Evolutionary conservation across 2,329 filamentous ascomycete genomes (phyloP), one percentile per base, ranked within the genome.

Genomic region (Alternaria sp.): DNA sequence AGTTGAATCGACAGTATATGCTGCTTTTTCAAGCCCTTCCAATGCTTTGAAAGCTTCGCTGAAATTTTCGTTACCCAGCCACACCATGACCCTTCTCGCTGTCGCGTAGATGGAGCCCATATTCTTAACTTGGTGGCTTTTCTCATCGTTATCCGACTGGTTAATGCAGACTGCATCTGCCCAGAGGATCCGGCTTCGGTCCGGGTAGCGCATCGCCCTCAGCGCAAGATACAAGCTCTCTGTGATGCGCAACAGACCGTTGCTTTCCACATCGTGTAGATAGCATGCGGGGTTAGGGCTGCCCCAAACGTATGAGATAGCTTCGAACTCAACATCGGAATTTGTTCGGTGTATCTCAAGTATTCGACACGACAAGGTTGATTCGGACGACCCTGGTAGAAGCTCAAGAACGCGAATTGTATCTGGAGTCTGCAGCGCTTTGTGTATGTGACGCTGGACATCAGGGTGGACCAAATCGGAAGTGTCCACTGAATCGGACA

Each of bases 231-330:
- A 9, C 7, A 37, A 9, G 33, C 4, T 37, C 15, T n/a, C 15
- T 0, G 33, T 37, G 33, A 37, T n/a, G 0, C 14, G 6, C 30
- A 33, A 1, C 30, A 15, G 0, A 1, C 30, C 1, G 3, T 33
- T 33, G 7, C 33, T 41, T 41, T 41, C 15, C 0, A 41, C 33
- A n/a, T 41, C 33, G 33, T 5, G 4, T 9, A 41, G 33, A 41
- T 41, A 41, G 15, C 15, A 41, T 41, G 7, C 15, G 33, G 33
- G 7, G 1, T 4, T 5, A n/a, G 33, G 7, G 15, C 33, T n/a
- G 33, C 33, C 33, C 33, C 33, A 37, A 37, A 37, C 33, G 15
- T 37, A 37, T 0, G 33, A 37, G 33, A 37, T 37, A 9, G 33
- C 33, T 5, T 37, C 33, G 2, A 37, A 37, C 7, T 37, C 14